Evolutionary conservation across 768 basidiomycete species (phyloP).

Genomic region (Artomyces pyxidatus): DNA sequence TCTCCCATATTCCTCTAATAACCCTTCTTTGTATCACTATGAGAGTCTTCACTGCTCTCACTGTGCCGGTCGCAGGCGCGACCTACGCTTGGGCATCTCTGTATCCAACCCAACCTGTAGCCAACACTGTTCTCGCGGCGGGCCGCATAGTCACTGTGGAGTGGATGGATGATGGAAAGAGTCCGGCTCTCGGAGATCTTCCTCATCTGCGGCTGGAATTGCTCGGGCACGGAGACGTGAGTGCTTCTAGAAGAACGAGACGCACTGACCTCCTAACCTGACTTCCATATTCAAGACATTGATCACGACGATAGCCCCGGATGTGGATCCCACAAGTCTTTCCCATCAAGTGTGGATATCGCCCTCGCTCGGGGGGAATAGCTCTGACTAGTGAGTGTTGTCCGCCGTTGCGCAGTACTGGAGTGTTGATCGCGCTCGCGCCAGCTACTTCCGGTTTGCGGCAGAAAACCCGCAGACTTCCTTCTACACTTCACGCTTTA

Average conservation of each 20-base stretch:
- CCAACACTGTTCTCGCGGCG: constrained; percentile 3
- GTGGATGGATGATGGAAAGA: constrained; percentile 4
- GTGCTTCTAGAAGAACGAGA: too few species aligned
- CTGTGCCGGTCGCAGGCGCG: constrained; percentile 1
- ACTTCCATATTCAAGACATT: background rate
- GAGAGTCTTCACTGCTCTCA: background rate
- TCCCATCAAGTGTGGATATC: background rate
- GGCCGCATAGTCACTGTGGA: background rate
- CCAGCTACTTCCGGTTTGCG: constrained; percentile 2
- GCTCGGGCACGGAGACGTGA: background rate
- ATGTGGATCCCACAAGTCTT: background rate
- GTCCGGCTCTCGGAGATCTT: background rate
- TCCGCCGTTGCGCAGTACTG: background rate
- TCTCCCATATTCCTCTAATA: background rate
- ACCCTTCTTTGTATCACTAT: background rate
- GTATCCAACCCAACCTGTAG: constrained; percentile 1
- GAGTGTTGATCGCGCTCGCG: background rate
- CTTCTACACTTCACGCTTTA: constrained; percentile 1
- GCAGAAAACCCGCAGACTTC: background rate
- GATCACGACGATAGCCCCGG: background rate
- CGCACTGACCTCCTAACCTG: background rate
- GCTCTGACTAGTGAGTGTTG: constrained; percentile 1
- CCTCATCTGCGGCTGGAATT: background rate
- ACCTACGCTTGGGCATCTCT: background rate
- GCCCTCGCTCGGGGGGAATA: background rate